Conservation (phyloP, 2,329 filamentous ascomycete species). For the Stachybotrys echinatus region DNA sequence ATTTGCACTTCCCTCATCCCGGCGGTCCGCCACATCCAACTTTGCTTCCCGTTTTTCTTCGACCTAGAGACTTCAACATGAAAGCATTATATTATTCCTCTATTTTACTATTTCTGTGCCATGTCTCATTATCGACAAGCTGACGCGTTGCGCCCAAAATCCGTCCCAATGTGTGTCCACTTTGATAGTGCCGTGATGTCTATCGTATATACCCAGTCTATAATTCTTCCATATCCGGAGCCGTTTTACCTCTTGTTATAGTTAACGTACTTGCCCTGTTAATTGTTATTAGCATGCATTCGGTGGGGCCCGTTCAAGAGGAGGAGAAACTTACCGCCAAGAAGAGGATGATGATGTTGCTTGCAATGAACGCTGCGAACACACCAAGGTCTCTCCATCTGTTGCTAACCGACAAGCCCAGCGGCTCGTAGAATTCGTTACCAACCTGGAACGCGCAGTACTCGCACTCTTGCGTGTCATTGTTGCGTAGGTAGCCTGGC, state of each 20-base stretch:
- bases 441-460: conserved; percentile 81
- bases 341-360: conserved; percentile 63
- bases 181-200: neutral
- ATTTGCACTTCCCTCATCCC: too few relatives aligned
- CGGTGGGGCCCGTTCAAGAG: too few relatives aligned
- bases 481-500: conserved; percentile 64
- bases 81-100: too few relatives aligned
- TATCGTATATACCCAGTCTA: neutral
- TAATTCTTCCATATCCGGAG: neutral
- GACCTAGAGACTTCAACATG: too few relatives aligned
- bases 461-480: conserved; percentile 61
- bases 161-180: neutral
- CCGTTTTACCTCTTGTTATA: conserved; percentile 42
- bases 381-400: conserved; percentile 84
- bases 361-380: conserved; percentile 67
- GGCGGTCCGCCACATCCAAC: too few relatives aligned
- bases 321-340: conserved; percentile 40
- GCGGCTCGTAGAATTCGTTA: conserved; percentile 69
- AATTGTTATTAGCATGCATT: too few relatives aligned
- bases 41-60: too few relatives aligned
- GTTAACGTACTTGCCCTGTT: conserved; percentile 46
- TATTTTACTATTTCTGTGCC: too few relatives aligned
- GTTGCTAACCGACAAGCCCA: conserved; percentile 61
- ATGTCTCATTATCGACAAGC: too few relatives aligned
- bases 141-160: neutral